Conservation (phyloP, 2,329 filamentous ascomycete species). For the Fusarium sp. region DNA sequence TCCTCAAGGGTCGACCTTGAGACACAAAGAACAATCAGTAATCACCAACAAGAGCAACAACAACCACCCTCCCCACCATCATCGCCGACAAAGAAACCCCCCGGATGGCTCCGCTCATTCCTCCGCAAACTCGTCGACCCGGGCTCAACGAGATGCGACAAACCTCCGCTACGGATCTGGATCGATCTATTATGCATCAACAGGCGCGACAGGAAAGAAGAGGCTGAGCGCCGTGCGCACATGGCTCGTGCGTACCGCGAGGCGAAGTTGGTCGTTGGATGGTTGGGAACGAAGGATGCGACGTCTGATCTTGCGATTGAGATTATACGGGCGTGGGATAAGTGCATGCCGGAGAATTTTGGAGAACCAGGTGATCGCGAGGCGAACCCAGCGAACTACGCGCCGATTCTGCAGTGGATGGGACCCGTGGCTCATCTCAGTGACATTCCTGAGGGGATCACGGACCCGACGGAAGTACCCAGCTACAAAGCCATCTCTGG, state of each 20-base stretch:
- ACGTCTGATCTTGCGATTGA: constrained; percentile 37
- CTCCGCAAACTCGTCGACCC: constrained; percentile 27
- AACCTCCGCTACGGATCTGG: constrained; percentile 34
- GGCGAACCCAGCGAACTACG: constrained; percentile 32
- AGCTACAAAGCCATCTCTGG: constrained; percentile 35
- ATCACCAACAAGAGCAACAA: neutral
- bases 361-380: constrained; percentile 37
- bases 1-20: constrained; percentile 24
- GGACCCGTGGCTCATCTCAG: constrained; percentile 36
- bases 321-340: constrained; percentile 37
- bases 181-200: constrained; percentile 37
- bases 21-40: neutral
- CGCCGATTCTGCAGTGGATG: constrained; percentile 37
- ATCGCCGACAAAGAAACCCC: constrained; percentile 29
- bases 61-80: constrained; percentile 10
- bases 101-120: constrained; percentile 34
- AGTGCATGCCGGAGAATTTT: constrained; percentile 32
- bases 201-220: constrained; percentile 22
- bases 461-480: constrained; percentile 33
- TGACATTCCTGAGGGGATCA: constrained; percentile 35
- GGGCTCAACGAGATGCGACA: neutral
- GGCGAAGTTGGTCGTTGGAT: constrained; percentile 36
- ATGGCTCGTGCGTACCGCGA: constrained; percentile 33
- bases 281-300: constrained; percentile 30
- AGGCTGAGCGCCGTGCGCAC: constrained; percentile 28